Percentiles rank a stretch among this genome's conserved stretches.
phyloP scores from a whole-genome alignment of 2,329 filamentous ascomycete genomes.

The Phialophora chinensis region DNA sequence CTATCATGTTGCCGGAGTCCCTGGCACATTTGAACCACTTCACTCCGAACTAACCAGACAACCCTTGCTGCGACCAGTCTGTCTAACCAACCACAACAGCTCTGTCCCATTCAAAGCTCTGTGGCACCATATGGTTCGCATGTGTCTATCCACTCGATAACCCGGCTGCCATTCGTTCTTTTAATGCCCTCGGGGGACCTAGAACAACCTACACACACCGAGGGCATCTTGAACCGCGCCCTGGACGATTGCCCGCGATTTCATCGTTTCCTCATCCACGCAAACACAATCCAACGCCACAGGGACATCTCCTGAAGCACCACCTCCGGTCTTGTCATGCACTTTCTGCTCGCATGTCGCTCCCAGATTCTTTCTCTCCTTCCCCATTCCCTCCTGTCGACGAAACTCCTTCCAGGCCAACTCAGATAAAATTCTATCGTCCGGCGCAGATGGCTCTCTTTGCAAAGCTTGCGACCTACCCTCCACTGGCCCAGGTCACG shows the following conservation, averaged over 20 bases:
- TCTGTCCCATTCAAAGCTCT: conserved; percentile 16
- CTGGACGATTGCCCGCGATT: conserved; percentile 2
- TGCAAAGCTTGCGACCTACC: conserved; percentile 66
- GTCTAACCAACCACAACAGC: conserved; percentile 17
- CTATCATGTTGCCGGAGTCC: neutral
- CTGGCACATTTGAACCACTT: neutral
- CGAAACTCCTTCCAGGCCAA: conserved; percentile 35
- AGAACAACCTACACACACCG: conserved; percentile 4
- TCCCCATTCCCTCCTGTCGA: conserved; percentile 14
- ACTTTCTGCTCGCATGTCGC: conserved; percentile 30
- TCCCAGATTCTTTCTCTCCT: conserved; percentile 29
- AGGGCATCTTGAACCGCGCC: conserved; percentile 1
- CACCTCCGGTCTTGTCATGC: conserved; percentile 7
- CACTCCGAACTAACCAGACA: neutral
- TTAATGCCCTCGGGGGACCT: conserved; percentile 14
- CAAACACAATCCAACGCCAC: conserved; percentile 15
- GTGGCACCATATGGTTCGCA: conserved; percentile 13
- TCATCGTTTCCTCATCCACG: conserved; percentile 5
- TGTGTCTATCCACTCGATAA: conserved; percentile 9
- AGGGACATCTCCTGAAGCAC: conserved; percentile 3
- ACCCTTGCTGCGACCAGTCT: neutral
- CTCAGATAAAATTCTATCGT: conserved; percentile 45
- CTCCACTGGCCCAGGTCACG: conserved; percentile 77
- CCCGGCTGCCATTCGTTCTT: neutral
- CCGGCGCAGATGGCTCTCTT: conserved; percentile 56